A percentile compares a stretch with the other conserved stretches of the same genome.
Conservation (phyloP, 495 filamentous ascomycete species). For the Penicillium ucsense region DNA sequence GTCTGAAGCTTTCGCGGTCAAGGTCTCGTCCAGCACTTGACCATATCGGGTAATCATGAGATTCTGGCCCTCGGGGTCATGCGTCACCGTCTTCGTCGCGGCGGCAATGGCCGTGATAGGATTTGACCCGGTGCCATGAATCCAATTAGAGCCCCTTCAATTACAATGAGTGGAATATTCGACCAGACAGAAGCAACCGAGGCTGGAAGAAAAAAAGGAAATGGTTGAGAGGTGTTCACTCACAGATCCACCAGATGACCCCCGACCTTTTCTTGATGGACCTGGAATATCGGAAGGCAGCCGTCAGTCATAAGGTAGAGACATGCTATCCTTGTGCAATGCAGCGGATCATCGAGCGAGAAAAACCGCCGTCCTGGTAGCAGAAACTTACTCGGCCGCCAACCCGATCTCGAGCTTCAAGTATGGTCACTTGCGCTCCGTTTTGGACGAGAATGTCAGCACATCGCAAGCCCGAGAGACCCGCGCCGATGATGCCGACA, state of each 20-base stretch:
- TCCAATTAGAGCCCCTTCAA: slow-evolving; percentile 82
- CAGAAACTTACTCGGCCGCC: slow-evolving; percentile 61
- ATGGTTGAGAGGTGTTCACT: background rate
- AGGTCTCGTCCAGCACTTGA: slow-evolving; percentile 38
- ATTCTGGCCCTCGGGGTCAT: slow-evolving; percentile 44
- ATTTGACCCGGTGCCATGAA: slow-evolving; percentile 79
- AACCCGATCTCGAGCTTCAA: slow-evolving; percentile 75
- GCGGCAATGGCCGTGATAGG: slow-evolving; percentile 73
- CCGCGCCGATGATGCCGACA: slow-evolving; percentile 76
- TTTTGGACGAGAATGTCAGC: slow-evolving; percentile 71
- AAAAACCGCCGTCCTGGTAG: background rate
- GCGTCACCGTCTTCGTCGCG: slow-evolving; percentile 50
- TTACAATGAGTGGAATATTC: background rate
- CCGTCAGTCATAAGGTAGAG: background rate
- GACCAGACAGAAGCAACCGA: background rate
- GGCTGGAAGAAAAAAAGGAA: background rate
- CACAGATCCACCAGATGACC: slow-evolving; percentile 41
- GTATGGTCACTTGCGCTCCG: slow-evolving; percentile 72
- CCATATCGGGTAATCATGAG: slow-evolving; percentile 58
- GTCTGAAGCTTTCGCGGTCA: slow-evolving; percentile 45
- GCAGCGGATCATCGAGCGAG: too few species aligned
- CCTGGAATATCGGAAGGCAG: slow-evolving; percentile 13
- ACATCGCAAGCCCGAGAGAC: slow-evolving; percentile 77
- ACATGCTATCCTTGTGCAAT: too few species aligned
- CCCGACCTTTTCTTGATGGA: slow-evolving; percentile 28